A percentile compares a stretch with the other conserved stretches of the same genome.
Evolutionary conservation across 2,329 filamentous ascomycete genomes (phyloP).

Genomic region (Biscogniauxia mediterranea): DNA sequence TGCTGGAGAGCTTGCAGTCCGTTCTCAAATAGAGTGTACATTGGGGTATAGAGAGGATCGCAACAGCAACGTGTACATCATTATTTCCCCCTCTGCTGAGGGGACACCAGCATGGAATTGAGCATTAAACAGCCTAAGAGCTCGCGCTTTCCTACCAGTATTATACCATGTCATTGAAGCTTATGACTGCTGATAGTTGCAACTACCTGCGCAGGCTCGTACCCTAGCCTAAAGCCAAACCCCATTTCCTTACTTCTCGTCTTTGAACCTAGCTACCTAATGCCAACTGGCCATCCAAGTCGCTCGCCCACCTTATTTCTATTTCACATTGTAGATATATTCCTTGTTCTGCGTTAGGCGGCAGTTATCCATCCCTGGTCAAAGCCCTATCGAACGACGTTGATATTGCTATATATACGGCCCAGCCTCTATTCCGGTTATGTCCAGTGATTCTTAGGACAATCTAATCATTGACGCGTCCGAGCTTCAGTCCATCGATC

Average conservation of each 20-base stretch:
- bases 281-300: not conserved
- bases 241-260: not conserved
- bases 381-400: not conserved
- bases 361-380: not conserved
- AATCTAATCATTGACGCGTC: not conserved
- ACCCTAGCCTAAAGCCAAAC: not conserved
- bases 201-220: not conserved
- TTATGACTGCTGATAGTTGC: not conserved
- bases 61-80: slow-evolving; percentile 37
- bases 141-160: slow-evolving; percentile 18
- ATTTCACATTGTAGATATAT: slow-evolving; percentile 6
- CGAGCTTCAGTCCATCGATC: slow-evolving; percentile 7
- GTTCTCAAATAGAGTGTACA: slow-evolving; percentile 68
- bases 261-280: not conserved
- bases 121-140: slow-evolving; percentile 18
- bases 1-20: slow-evolving; percentile 80
- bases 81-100: slow-evolving; percentile 29
- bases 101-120: slow-evolving; percentile 27
- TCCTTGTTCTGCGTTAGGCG: not conserved
- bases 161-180: slow-evolving; percentile 9
- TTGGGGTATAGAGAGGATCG: slow-evolving; percentile 39
- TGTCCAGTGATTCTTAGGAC: not conserved
- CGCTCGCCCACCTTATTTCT: not conserved
- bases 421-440: not conserved
- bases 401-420: not conserved